Percentiles rank a stretch among this genome's conserved stretches.
These are phyloP conservation scores for Aegilops sharonensis DNA, from an alignment of 176 grass and related monocot species.

Conservation along the genomic window DNA sequence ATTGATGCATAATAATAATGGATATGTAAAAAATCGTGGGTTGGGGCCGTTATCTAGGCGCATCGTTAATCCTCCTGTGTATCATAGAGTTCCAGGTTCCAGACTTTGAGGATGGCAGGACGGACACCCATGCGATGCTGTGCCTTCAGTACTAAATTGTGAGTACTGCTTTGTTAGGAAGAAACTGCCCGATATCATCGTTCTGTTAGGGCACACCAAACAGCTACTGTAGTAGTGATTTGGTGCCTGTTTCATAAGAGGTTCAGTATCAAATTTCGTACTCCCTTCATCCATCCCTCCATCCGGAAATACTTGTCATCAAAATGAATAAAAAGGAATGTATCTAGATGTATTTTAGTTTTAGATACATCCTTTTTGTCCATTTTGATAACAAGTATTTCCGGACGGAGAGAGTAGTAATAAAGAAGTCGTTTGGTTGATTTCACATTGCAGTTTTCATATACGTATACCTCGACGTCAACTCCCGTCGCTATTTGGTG, in stretches of 20 bases:
- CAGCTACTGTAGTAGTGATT: not conserved
- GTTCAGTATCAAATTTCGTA: not conserved
- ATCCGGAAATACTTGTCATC: too few species aligned
- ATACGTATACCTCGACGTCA: not conserved
- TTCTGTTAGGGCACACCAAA: not conserved
- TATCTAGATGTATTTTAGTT: too few species aligned
- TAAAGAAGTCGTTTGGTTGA: not conserved
- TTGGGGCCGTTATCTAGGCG: not conserved
- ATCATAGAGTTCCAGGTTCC: not conserved
- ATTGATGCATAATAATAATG: too few species aligned
- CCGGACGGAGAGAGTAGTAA: too few species aligned
- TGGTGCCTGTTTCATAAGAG: not conserved
- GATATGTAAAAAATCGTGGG: not conserved
- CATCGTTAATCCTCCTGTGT: not conserved
- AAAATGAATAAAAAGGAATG: too few species aligned
- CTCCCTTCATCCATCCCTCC: too few species aligned
- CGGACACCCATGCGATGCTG: not conserved
- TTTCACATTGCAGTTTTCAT: slow-evolving; percentile 11
- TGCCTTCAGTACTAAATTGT: not conserved
- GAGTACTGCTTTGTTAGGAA: not conserved
- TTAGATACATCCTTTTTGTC: too few species aligned
- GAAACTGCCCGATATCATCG: not conserved
- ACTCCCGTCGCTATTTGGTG: not conserved
- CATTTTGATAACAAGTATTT: too few species aligned
- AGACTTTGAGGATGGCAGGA: not conserved